Percentiles rank a stretch among this genome's conserved stretches.
phyloP scores from a whole-genome alignment of 768 basidiomycete species.

The Phylloporus sp. region DNA sequence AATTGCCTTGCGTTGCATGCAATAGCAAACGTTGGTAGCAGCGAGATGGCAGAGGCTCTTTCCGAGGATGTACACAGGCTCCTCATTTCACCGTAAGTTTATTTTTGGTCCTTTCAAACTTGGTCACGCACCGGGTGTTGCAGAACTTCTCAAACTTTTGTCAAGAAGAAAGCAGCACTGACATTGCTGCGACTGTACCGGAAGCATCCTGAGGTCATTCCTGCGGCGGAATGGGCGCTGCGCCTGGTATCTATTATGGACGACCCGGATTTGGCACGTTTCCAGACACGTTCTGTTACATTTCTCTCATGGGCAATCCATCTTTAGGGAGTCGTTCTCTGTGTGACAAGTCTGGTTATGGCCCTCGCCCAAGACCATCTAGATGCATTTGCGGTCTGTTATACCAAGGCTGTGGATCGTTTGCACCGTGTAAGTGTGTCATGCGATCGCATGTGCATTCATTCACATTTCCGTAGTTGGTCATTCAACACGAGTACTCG shows the following conservation, averaged over 20 bases:
- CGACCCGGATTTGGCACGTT: conserved; percentile 73
- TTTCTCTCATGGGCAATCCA: conserved; percentile 1
- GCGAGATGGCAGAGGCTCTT: conserved; percentile 97
- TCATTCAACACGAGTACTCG: conserved; percentile 87
- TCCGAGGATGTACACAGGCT: conserved; percentile 91
- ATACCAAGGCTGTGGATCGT: conserved; percentile 91
- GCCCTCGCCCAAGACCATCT: conserved; percentile 92
- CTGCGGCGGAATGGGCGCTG: conserved; percentile 92
- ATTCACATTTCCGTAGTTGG: conserved; percentile 49
- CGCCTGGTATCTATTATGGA: conserved; percentile 96
- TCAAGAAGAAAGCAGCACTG: conserved; percentile 97
- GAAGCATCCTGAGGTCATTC: conserved; percentile 93
- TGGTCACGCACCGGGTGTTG: conserved; percentile 9
- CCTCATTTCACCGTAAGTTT: conserved; percentile 82
- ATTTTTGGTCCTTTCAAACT: conserved; percentile 3
- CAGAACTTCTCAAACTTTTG: conserved; percentile 92
- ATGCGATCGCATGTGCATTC: background rate
- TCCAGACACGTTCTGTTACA: background rate
- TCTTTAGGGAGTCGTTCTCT: conserved; percentile 85
- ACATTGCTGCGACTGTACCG: conserved; percentile 90
- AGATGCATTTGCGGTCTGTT: conserved; percentile 87
- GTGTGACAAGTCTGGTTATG: conserved; percentile 90
- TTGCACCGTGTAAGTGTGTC: conserved; percentile 61
- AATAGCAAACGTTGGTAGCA: conserved; percentile 96
- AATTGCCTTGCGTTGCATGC: conserved; percentile 97